A percentile compares a stretch with the other conserved stretches of the same genome.
phyloP scores from a whole-genome alignment of 495 filamentous ascomycete species.

The Mycothermus thermophilus region DNA sequence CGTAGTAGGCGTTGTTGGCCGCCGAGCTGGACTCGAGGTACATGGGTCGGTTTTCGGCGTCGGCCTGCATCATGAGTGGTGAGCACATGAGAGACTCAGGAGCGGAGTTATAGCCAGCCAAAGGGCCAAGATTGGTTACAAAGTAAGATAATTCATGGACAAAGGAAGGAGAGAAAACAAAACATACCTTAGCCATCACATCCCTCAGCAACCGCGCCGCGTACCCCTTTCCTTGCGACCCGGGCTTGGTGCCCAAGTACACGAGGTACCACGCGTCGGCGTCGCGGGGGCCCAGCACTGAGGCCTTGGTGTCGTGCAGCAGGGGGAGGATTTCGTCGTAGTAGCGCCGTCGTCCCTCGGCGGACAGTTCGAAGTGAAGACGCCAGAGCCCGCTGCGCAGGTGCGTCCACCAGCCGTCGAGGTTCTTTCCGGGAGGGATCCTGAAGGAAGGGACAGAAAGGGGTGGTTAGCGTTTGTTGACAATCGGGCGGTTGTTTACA shows the following conservation, averaged over 20 bases:
- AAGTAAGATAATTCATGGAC: too few relatives aligned
- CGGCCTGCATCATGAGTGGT: slow-evolving; percentile 34
- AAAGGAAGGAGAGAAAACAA: slow-evolving; percentile 3
- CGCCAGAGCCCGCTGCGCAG: slow-evolving; percentile 60
- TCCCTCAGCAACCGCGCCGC: slow-evolving; percentile 53
- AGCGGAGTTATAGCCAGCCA: too few relatives aligned
- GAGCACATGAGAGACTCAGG: not conserved
- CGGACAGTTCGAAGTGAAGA: slow-evolving; percentile 53
- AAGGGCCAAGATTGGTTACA: too few relatives aligned
- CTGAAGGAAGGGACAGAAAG: too few relatives aligned
- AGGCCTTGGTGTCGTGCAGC: slow-evolving; percentile 56
- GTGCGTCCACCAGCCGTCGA: slow-evolving; percentile 57
- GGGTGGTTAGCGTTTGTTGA: too few relatives aligned
- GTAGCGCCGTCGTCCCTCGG: slow-evolving; percentile 57
- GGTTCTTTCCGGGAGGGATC: slow-evolving; percentile 62
- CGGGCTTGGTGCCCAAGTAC: slow-evolving; percentile 59
- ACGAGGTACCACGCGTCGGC: slow-evolving; percentile 60
- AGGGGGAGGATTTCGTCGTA: slow-evolving; percentile 64
- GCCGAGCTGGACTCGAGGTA: slow-evolving; percentile 66
- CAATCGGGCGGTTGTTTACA: too few relatives aligned
- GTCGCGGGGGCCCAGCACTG: slow-evolving; percentile 49
- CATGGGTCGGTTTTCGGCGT: slow-evolving; percentile 44
- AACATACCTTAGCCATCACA: slow-evolving; percentile 45
- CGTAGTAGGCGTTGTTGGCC: slow-evolving; percentile 53
- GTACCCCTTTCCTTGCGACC: slow-evolving; percentile 52